These are phyloP conservation scores for Reticulascus tulasneorum DNA, from an alignment of 2,329 filamentous ascomycete genomes.

Conservation along the genomic window DNA sequence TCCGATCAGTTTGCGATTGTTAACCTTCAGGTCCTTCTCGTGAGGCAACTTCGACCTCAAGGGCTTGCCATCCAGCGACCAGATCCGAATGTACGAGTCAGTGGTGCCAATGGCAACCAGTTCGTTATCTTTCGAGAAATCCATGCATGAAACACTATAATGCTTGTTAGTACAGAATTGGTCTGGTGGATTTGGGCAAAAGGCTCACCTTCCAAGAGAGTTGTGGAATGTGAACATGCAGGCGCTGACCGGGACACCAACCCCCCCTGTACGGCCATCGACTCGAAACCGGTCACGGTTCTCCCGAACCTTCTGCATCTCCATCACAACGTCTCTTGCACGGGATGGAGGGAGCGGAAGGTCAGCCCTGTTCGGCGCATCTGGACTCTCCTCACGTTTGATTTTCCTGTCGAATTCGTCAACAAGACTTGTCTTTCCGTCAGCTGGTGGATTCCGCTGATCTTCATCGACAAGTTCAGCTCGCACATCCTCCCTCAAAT, in stretches of 20 bases:
- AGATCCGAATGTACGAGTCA: conserved; percentile 94
- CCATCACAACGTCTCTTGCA: conserved; percentile 85
- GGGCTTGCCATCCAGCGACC: conserved; percentile 82
- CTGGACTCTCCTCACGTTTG: conserved; percentile 85
- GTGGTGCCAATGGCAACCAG: conserved; percentile 85
- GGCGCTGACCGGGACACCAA: conserved; percentile 78
- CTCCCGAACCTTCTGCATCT: conserved; percentile 90
- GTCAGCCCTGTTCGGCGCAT: conserved; percentile 72
- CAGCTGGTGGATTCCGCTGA: conserved; percentile 64
- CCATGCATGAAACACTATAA: conserved; percentile 83
- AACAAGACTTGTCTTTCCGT: conserved; percentile 69
- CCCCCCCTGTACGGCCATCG: conserved; percentile 75
- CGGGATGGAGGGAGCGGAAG: conserved; percentile 85
- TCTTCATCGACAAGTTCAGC: conserved; percentile 87
- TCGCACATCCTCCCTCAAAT: conserved; percentile 79
- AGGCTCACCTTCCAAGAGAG: conserved; percentile 77
- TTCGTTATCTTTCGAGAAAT: conserved; percentile 88
- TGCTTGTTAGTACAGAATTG: conserved; percentile 14
- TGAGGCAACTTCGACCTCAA: conserved; percentile 63
- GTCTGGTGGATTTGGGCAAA: background rate
- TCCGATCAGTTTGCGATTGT: conserved; percentile 72
- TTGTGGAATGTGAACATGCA: conserved; percentile 99
- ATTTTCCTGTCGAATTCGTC: conserved; percentile 85
- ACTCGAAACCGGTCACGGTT: conserved; percentile 89
- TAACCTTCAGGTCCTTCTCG: conserved; percentile 57